Percentiles rank a stretch among this genome's conserved stretches.
These are phyloP conservation scores for Stephanodiscus minutulus DNA, from an alignment of 108 stramenopile genomes.

Conservation along the genomic window DNA sequence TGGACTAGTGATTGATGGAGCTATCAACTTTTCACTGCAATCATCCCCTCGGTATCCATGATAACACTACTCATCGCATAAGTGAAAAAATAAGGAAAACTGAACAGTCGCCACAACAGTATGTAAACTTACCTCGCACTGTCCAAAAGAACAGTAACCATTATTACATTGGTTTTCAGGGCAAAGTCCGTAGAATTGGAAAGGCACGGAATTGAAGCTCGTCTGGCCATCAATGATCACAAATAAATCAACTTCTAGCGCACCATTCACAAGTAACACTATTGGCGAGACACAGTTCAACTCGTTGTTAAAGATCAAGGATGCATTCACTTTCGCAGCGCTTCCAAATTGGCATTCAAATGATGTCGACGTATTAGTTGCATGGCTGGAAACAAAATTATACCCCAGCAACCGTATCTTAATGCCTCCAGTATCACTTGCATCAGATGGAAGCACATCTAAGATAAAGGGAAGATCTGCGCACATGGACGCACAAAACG, in stretches of 20 bases:
- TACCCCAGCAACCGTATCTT: conserved; percentile 11
- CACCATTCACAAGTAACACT: conserved; percentile 18
- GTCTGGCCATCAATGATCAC: conserved; percentile 12
- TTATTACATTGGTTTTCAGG: conserved; percentile 26
- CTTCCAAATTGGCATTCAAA: conserved; percentile 19
- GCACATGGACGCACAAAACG: neutral
- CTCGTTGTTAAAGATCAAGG: conserved; percentile 8
- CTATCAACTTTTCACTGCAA: conserved; percentile 23
- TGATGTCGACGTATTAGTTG: neutral
- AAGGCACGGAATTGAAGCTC: conserved; percentile 34
- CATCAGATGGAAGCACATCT: conserved; percentile 17
- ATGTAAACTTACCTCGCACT: conserved; percentile 14
- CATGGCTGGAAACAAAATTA: conserved; percentile 20
- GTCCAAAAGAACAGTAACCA: conserved; percentile 39
- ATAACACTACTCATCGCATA: conserved; percentile 4
- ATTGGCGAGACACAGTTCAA: conserved; percentile 19
- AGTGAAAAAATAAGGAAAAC: neutral
- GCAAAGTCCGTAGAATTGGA: conserved; percentile 26
- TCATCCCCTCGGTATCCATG: conserved; percentile 5
- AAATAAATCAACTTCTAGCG: conserved; percentile 10
- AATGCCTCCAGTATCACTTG: conserved; percentile 24
- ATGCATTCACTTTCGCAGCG: conserved; percentile 2
- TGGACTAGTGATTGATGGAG: conserved; percentile 21
- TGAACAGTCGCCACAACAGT: neutral
- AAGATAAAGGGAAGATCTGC: conserved; percentile 14